Evolutionary conservation across 768 basidiomycete species (phyloP).

Genomic region (Coprinopsis sp.): DNA sequence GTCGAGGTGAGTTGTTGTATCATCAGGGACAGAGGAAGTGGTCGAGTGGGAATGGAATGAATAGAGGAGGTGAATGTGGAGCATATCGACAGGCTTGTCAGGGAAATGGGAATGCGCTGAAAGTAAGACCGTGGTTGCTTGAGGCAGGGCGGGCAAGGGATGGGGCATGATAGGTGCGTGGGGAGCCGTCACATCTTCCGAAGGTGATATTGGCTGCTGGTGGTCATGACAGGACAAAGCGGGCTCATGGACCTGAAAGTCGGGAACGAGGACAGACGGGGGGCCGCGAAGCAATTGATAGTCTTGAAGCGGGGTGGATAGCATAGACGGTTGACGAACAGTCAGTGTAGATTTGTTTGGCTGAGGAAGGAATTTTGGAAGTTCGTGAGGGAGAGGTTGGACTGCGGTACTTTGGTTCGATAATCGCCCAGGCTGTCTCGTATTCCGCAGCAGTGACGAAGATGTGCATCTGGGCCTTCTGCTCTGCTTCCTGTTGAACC

Average conservation of each 20-base stretch:
- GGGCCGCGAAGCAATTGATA: conserved; percentile 36
- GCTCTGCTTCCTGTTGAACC: conserved; percentile 32
- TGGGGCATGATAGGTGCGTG: conserved; percentile 19
- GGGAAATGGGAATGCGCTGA: conserved; percentile 44
- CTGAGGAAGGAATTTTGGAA: conserved; percentile 23
- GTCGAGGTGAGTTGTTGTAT: conserved; percentile 39
- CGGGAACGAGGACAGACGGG: conserved; percentile 30
- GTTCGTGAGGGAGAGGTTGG: conserved; percentile 18
- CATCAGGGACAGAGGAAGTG: conserved; percentile 18
- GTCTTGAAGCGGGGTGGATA: conserved; percentile 36
- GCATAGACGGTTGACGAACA: conserved; percentile 29
- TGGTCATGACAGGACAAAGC: conserved; percentile 14
- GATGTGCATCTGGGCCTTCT: conserved; percentile 49
- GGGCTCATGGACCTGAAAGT: conserved; percentile 29
- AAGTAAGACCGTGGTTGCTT: conserved; percentile 55
- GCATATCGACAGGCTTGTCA: conserved; percentile 43
- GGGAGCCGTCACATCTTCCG: conserved; percentile 3
- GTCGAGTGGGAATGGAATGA: conserved; percentile 33
- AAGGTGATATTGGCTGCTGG: conserved; percentile 10
- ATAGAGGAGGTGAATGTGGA: conserved; percentile 60
- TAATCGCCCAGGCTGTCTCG: conserved; percentile 56
- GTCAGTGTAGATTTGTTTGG: conserved; percentile 14
- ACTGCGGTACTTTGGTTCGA: conserved; percentile 25
- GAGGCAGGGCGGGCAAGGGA: conserved; percentile 46
- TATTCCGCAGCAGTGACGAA: conserved; percentile 57